Evolutionary conservation across 2,329 filamentous ascomycete species (phyloP).

Genomic region (Sporothrix curviconia): DNA sequence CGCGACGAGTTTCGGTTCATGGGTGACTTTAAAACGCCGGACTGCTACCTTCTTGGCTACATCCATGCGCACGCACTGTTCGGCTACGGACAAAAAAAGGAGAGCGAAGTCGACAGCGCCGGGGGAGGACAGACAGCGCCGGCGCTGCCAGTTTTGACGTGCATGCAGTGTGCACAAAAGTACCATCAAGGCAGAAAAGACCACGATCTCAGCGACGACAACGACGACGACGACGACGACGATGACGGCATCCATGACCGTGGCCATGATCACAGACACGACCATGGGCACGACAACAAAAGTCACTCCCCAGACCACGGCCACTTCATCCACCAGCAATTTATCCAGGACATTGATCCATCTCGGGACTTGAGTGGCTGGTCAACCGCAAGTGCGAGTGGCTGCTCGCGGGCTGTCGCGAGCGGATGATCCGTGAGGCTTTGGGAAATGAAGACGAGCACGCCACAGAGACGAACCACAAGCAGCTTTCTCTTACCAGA

Average conservation of each 20-base stretch:
- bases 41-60: constrained; percentile 14
- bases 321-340: constrained; percentile 13
- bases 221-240: neutral
- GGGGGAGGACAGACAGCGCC: neutral
- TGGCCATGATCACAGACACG: neutral
- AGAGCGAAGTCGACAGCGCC: neutral
- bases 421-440: constrained; percentile 11
- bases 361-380: constrained; percentile 9
- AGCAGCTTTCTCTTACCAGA: constrained; percentile 8
- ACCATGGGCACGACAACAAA: neutral
- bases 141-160: neutral
- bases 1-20: neutral
- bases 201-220: neutral
- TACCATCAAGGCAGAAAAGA: constrained; percentile 1
- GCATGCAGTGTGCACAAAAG: neutral
- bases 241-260: neutral
- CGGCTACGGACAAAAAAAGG: too few relatives aligned
- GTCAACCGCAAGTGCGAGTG: constrained; percentile 15
- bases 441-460: neutral
- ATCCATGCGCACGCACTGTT: constrained; percentile 1
- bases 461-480: neutral
- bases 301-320: neutral
- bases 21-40: constrained; percentile 1
- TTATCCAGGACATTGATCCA: neutral
- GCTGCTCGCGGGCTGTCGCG: constrained; percentile 16